Evolutionary conservation across 352 stramenopile genomes (phyloP).

Genomic region (Phytophthora citrophthora): DNA sequence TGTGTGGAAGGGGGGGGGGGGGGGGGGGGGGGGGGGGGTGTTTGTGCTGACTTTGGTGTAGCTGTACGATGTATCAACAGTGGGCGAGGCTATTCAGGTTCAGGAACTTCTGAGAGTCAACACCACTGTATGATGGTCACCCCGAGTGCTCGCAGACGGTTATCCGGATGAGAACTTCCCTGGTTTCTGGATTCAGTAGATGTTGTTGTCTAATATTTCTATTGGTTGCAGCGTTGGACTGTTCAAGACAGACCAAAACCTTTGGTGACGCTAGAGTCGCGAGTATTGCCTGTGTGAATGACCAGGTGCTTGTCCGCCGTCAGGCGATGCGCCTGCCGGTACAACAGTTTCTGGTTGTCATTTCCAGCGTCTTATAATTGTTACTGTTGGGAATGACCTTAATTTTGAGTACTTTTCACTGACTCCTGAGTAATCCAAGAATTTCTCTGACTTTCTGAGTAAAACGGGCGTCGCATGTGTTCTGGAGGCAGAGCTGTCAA

Average conservation of each 20-base stretch:
- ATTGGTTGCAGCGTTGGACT: constrained; percentile 62
- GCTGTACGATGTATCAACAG: constrained; percentile 87
- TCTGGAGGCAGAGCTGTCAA: too few species aligned
- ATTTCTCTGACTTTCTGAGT: too few species aligned
- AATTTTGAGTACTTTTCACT: too few species aligned
- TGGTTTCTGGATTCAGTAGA: constrained; percentile 35
- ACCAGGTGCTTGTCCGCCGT: constrained; percentile 81
- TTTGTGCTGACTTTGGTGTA: constrained; percentile 32
- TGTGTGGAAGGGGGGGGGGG: too few species aligned
- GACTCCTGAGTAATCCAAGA: too few species aligned
- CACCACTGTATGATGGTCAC: constrained; percentile 84
- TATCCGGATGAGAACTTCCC: constrained; percentile 89
- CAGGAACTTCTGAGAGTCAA: constrained; percentile 79
- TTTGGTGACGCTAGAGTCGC: constrained; percentile 87
- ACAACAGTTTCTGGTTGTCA: constrained; percentile 1
- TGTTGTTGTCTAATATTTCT: constrained; percentile 8
- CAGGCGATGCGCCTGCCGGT: constrained; percentile 57
- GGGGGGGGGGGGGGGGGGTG: too few species aligned
- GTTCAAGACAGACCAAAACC: constrained; percentile 90
- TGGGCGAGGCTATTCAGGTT: constrained; percentile 90
- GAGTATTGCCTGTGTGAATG: constrained; percentile 89
- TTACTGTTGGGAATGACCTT: too few species aligned
- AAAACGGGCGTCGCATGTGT: too few species aligned
- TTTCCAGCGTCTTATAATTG: not conserved
- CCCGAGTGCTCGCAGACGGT: constrained; percentile 84